phyloP scores from a whole-genome alignment of 1,139 yeast species.

The Candida sojae region DNA sequence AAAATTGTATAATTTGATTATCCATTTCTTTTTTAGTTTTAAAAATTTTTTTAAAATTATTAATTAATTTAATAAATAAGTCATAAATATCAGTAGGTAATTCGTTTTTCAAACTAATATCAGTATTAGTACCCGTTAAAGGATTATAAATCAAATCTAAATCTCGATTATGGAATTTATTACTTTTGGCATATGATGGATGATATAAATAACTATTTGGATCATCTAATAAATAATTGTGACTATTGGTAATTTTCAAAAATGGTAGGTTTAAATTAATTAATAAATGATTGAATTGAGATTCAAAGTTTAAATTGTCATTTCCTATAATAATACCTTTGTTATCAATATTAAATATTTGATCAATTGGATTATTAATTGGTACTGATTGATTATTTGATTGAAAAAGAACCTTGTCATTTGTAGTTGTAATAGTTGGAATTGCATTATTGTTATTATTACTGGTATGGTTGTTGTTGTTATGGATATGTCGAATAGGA shows the following conservation, averaged over 20 bases:
- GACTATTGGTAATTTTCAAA: slow-evolving; percentile 48
- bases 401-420: slow-evolving; percentile 16
- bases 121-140: slow-evolving; percentile 29
- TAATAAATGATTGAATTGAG: slow-evolving; percentile 49
- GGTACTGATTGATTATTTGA: slow-evolving; percentile 24
- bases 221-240: slow-evolving; percentile 45
- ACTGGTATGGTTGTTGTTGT: background rate
- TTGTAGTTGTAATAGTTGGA: slow-evolving; percentile 13
- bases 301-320: slow-evolving; percentile 50
- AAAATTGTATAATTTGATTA: slow-evolving; percentile 52
- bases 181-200: slow-evolving; percentile 42
- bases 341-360: slow-evolving; percentile 46
- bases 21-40: slow-evolving; percentile 50
- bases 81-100: slow-evolving; percentile 47
- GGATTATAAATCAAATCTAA: slow-evolving; percentile 47
- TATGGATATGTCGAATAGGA: background rate
- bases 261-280: slow-evolving; percentile 49
- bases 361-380: slow-evolving; percentile 50
- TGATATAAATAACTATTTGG: slow-evolving; percentile 47
- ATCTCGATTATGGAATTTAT: slow-evolving; percentile 43
- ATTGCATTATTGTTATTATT: slow-evolving; percentile 7
- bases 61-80: slow-evolving; percentile 46
- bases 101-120: slow-evolving; percentile 17
- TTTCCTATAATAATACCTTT: slow-evolving; percentile 51
- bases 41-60: slow-evolving; percentile 48